Conservation (phyloP, 2,329 filamentous ascomycete species). For the Biscogniauxia mediterranea region DNA sequence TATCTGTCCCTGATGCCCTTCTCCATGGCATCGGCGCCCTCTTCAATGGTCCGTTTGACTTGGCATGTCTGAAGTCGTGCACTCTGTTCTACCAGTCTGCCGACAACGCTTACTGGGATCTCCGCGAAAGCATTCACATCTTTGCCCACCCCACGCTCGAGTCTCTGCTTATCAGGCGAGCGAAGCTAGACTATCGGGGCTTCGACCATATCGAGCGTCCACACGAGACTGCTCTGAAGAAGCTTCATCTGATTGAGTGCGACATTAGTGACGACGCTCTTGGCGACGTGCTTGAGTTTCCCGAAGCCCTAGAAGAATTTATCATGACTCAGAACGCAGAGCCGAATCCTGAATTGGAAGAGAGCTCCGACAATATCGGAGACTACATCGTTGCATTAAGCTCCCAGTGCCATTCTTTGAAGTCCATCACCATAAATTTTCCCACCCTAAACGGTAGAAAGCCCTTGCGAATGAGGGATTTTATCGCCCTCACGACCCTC, state of each 20-base stretch:
- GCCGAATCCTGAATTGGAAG: slow-evolving; percentile 42
- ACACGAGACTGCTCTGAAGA: slow-evolving; percentile 43
- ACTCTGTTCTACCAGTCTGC: slow-evolving; percentile 46
- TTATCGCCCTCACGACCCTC: slow-evolving; percentile 39
- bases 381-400: slow-evolving; percentile 46
- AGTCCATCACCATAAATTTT: slow-evolving; percentile 45
- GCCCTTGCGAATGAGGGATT: slow-evolving; percentile 44
- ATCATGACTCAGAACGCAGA: slow-evolving; percentile 45
- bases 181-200: slow-evolving; percentile 45
- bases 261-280: slow-evolving; percentile 48
- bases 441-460: slow-evolving; percentile 39
- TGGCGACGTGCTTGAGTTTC: slow-evolving; percentile 42
- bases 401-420: slow-evolving; percentile 41
- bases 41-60: slow-evolving; percentile 50
- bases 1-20: slow-evolving; percentile 43
- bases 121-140: slow-evolving; percentile 51
- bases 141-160: slow-evolving; percentile 50
- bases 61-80: slow-evolving; percentile 47
- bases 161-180: slow-evolving; percentile 42
- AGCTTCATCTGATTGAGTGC: slow-evolving; percentile 47
- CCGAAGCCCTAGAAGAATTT: slow-evolving; percentile 44
- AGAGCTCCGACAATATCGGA: slow-evolving; percentile 45
- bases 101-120: slow-evolving; percentile 47
- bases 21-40: slow-evolving; percentile 47
- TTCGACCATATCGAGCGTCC: slow-evolving; percentile 49